phyloP scores from a whole-genome alignment of 2,329 filamentous ascomycete genomes.

The Fragosphaeria purpurea region DNA sequence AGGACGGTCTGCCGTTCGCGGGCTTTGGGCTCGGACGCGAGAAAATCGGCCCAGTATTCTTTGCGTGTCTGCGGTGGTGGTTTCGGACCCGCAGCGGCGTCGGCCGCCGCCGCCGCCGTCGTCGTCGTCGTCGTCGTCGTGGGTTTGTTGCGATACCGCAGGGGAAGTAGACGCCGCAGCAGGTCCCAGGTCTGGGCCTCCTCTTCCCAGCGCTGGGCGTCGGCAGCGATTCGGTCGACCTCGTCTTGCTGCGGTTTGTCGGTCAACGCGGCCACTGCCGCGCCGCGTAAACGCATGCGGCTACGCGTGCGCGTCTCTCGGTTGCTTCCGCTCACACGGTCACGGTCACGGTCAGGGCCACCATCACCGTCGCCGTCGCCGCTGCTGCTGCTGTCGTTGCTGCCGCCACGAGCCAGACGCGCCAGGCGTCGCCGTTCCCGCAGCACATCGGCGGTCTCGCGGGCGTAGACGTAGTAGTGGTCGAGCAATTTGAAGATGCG shows the following conservation, averaged over 20 bases:
- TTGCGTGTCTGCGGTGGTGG: conserved; percentile 17
- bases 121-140: conserved; percentile 16
- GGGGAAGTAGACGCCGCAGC: conserved; percentile 60
- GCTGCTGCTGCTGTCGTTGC: conserved; percentile 8
- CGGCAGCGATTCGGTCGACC: conserved; percentile 19
- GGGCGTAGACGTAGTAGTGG: conserved; percentile 50
- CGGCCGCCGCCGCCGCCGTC: conserved; percentile 10
- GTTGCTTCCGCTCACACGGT: no score
- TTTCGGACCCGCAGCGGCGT: conserved; percentile 3
- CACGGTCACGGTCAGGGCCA: no score
- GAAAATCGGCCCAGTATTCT: conserved; percentile 58
- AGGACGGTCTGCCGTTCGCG: conserved; percentile 71
- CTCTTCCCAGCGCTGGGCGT: conserved; percentile 59
- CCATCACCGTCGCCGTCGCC: not conserved
- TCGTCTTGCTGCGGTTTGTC: no score
- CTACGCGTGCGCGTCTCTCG: not conserved
- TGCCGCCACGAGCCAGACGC: conserved; percentile 15
- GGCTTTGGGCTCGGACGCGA: conserved; percentile 61
- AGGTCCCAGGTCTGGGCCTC: conserved; percentile 91
- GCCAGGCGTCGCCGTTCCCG: conserved; percentile 27
- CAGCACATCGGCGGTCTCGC: conserved; percentile 32
- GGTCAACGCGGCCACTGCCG: no score
- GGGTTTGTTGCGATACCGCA: conserved; percentile 47
- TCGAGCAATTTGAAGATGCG: conserved; percentile 60
- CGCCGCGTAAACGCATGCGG: not conserved